Percentiles rank a stretch among this genome's conserved stretches.
Evolutionary conservation across 2,329 filamentous ascomycete genomes (phyloP).

Genomic region (Fusarium siculi): DNA sequence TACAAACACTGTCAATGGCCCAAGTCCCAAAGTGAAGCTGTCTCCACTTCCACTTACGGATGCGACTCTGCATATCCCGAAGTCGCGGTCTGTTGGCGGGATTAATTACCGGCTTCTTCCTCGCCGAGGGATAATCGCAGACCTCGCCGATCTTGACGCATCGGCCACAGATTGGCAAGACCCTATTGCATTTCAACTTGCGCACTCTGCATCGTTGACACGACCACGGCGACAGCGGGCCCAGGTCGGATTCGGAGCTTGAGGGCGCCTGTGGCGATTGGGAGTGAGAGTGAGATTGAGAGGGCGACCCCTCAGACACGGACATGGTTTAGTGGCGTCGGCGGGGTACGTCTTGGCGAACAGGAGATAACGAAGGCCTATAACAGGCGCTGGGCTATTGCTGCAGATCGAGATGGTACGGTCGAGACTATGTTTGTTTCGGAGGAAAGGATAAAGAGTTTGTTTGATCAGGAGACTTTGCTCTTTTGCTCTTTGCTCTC

Average conservation of each 20-base stretch:
- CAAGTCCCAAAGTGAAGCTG: accelerated
- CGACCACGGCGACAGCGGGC: conserved; percentile 13
- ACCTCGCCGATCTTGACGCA: conserved; percentile 17
- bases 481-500: not conserved
- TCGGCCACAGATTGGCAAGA: conserved; percentile 8
- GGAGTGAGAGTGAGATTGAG: conserved; percentile 5
- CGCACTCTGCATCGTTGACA: conserved; percentile 22
- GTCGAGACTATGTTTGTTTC: not conserved
- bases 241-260: conserved; percentile 10
- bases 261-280: conserved; percentile 20
- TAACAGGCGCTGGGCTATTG: not conserved
- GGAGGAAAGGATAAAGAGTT: not conserved
- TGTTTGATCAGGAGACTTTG: not conserved
- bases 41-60: not conserved
- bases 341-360: not conserved
- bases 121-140: conserved; percentile 21
- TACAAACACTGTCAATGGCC: not conserved
- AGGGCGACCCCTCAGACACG: conserved; percentile 21
- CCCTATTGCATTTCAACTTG: conserved; percentile 27
- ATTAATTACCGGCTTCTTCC: conserved; percentile 24
- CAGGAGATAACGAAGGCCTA: not conserved
- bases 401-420: not conserved
- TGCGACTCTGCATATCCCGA: conserved; percentile 27
- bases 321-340: not conserved
- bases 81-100: conserved; percentile 15